Conservation (phyloP, 305 asterid genomes). For the Solanum chacoense region DNA sequence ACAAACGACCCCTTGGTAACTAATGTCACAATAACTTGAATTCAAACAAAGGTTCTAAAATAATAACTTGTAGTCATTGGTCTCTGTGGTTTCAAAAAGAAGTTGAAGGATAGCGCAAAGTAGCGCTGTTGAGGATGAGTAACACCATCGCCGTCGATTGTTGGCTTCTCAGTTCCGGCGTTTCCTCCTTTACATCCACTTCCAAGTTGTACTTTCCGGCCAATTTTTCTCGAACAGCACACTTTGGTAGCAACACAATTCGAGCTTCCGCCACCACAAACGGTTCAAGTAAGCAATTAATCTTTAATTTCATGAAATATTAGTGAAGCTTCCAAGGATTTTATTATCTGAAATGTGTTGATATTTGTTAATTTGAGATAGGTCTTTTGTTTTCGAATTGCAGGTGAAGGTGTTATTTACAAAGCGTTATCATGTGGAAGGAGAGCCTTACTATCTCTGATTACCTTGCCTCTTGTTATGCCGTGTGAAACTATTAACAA, state of each 20-base stretch:
- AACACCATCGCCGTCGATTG: constrained; percentile 15
- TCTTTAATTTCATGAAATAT: neutral
- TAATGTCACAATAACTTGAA: neutral
- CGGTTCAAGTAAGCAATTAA: neutral
- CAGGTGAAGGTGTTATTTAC: constrained; percentile 9
- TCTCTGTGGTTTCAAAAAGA: neutral
- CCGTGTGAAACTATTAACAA: constrained; percentile 12
- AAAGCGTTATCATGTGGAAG: constrained; percentile 23
- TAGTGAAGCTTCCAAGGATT: neutral
- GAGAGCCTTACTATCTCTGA: constrained; percentile 40
- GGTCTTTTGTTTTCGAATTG: neutral
- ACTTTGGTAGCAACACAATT: constrained; percentile 12
- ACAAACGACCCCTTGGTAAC: no score
- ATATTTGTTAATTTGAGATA: neutral
- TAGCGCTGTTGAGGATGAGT: constrained; percentile 13
- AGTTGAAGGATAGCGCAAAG: neutral
- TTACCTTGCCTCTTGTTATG: constrained; percentile 43
- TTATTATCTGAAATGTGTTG: neutral
- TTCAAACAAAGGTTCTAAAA: no score
- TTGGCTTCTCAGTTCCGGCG: constrained; percentile 19
- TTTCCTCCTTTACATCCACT: constrained; percentile 3
- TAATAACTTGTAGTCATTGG: neutral
- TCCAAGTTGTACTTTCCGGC: constrained; percentile 12
- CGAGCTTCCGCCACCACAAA: constrained; percentile 12
- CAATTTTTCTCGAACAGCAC: constrained; percentile 9